Evolutionary conservation across 768 basidiomycete species (phyloP), one percentile per base, ranked within the genome.

Genomic region (Amyloporia xantha): DNA sequence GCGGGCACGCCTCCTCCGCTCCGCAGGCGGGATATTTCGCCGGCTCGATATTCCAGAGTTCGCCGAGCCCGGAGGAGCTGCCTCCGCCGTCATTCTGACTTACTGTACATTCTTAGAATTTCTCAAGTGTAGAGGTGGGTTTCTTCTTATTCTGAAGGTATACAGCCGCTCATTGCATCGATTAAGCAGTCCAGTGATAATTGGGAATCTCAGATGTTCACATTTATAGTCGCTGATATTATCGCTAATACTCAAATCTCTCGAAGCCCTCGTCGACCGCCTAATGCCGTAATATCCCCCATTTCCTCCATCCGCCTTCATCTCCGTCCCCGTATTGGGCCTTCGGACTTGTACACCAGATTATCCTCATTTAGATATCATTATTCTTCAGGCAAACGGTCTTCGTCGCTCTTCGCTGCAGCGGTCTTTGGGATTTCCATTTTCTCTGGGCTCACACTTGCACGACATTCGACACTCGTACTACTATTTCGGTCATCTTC

Each of bases 21-120:
- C 53, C 51, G 10, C 56, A 54, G 52, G 63, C 68, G 24, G 75
- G 75, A 6, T 86, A 78, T 61, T 90, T 86, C 65, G 86, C 87
- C 56, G 88, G 85, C 59, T 88, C 86, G 26, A 71, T 75, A 59
- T 90, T 88, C 79, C 87, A 89, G 74, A 90, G 88, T 71, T 87
- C 85, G 50, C 87, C 87, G 13, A 87, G 82, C 59, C 87, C 87
- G 45, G 87, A 89, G 52, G 86, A 86, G 61, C 68, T 90, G 41
- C 87, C 87, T 40, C 77, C 79, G 52, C 85, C 84, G 48, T 69
- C 74, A 54, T 81, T 84, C 61, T 74, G 64, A 74, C 64, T 56
- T 60, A 61, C 56, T 56, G 47, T 56, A 50, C 41, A 41, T 27
- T 5, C 39, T 39, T 44, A 60, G 59, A 62, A 51, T 62, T 59